phyloP scores from a whole-genome alignment of 768 basidiomycete species.

The Russula ochroleuca region DNA sequence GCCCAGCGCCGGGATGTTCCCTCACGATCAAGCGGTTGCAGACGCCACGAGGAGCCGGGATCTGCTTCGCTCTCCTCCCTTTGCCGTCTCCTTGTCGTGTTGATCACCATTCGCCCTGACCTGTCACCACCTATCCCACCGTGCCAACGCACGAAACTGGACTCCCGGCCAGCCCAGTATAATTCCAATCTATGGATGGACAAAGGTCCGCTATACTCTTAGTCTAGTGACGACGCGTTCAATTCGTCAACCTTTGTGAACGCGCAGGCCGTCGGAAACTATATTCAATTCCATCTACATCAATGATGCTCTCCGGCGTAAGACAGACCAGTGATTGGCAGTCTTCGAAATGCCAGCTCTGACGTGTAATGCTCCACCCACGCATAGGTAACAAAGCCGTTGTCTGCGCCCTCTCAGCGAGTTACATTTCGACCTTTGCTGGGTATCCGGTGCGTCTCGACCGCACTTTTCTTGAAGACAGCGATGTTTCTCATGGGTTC shows the following conservation, averaged over 20 bases:
- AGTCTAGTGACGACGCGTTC: slow-evolving; percentile 6
- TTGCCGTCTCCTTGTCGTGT: slow-evolving; percentile 21
- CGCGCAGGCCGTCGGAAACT: slow-evolving; percentile 21
- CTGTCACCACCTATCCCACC: slow-evolving; percentile 28
- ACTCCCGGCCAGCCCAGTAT: slow-evolving; percentile 62
- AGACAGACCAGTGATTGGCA: neutral
- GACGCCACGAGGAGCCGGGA: slow-evolving; percentile 15
- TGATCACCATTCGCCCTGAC: slow-evolving; percentile 22
- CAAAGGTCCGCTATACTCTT: slow-evolving; percentile 25
- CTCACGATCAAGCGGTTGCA: slow-evolving; percentile 2
- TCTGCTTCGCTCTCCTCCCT: slow-evolving; percentile 19
- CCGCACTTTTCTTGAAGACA: neutral
- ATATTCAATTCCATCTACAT: slow-evolving; percentile 26
- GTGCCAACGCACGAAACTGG: slow-evolving; percentile 72
- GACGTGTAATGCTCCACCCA: slow-evolving; percentile 14
- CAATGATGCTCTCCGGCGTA: slow-evolving; percentile 27
- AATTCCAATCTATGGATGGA: slow-evolving; percentile 41
- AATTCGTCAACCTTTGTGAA: slow-evolving; percentile 4
- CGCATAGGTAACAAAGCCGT: slow-evolving; percentile 75
- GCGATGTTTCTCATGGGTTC: neutral
- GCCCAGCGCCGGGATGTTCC: slow-evolving; percentile 15
- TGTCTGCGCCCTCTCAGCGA: slow-evolving; percentile 86
- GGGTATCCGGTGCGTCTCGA: slow-evolving; percentile 69
- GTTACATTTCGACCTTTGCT: slow-evolving; percentile 87
- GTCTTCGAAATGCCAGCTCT: slow-evolving; percentile 7